Conservation (phyloP, 306 rosid genomes). For the Cucumis melo region DNA sequence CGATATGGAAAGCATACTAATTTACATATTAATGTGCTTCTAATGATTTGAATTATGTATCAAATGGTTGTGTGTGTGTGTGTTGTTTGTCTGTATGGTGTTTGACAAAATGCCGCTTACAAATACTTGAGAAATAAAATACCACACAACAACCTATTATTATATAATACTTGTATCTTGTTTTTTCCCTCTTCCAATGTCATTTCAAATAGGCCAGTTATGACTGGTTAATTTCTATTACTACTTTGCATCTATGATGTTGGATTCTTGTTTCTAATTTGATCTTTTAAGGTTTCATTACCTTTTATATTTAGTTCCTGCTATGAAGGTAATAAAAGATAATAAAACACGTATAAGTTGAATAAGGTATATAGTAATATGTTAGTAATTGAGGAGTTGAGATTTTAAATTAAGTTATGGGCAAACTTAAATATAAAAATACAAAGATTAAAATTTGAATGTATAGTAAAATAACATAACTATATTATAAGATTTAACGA, state of each 20-base stretch:
- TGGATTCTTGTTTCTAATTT: not conserved
- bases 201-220: not conserved
- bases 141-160: not conserved
- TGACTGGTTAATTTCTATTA: not conserved
- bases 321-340: too few species aligned
- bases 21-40: not conserved
- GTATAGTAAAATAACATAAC: too few species aligned
- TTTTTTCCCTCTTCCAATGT: not conserved
- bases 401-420: too few species aligned
- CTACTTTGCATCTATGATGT: not conserved
- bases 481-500: too few species aligned
- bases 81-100: slow-evolving; percentile 2
- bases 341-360: too few species aligned
- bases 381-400: too few species aligned
- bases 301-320: not conserved
- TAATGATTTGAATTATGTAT: not conserved
- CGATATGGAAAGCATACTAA: not conserved
- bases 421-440: too few species aligned
- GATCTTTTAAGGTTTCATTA: too few species aligned
- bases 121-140: not conserved
- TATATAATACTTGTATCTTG: not conserved
- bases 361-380: too few species aligned
- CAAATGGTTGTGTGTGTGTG: not conserved
- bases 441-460: too few species aligned
- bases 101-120: slow-evolving; percentile 6